Base-by-base conservation (phyloP, 2,329 filamentous ascomycete species). In the Microcera coccophila region DNA sequence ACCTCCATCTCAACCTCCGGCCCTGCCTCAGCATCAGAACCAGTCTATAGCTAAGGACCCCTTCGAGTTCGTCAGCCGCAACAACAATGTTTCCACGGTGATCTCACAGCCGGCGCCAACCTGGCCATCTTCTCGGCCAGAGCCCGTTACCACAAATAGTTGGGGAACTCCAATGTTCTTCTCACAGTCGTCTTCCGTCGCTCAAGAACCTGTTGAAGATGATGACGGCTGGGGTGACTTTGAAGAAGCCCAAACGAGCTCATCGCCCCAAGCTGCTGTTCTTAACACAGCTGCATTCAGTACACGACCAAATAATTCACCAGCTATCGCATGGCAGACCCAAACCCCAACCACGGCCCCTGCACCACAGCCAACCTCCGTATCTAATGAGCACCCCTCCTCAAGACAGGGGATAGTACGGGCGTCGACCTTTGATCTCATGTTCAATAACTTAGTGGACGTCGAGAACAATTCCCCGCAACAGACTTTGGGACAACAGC, bases 151-250 rank as follows among this genome's bases (percentile, higher is more conserved):
- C 15, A 39, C 53, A 36, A 47, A 40, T 36, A 36, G 41, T 19
- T 62, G 57, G 58, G 37, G 44, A 34, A 42, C 15, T 22, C 32
- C 41, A 32, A 28, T 37, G 10, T 38, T 38, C 26, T 18, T 36
- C 18, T 29, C 49, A 21, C 47, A 49, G 41, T 41, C 49, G 43
- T 20, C 48, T 37, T 44, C 49, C 38, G 38, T 57, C 26, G 57
- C 48, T 17, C 65, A 68, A 5, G 10, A 5, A 16, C 17, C 17
- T 5, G 18, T 8, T 8, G 77, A 76, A 3, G 76, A 81, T 7
- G 80, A 83, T 41, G 80, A 84, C 55, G 78, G 73, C 20, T 85
- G 82, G 76, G 82, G 82, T 1, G 82, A 85, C 42, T 86, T 86
- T 55, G 81, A 85, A 61, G 72, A 75, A 34, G 79, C 78, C 14